Evolutionary conservation across 2,329 filamentous ascomycete species (phyloP).

Genomic region (Fusarium redolens): DNA sequence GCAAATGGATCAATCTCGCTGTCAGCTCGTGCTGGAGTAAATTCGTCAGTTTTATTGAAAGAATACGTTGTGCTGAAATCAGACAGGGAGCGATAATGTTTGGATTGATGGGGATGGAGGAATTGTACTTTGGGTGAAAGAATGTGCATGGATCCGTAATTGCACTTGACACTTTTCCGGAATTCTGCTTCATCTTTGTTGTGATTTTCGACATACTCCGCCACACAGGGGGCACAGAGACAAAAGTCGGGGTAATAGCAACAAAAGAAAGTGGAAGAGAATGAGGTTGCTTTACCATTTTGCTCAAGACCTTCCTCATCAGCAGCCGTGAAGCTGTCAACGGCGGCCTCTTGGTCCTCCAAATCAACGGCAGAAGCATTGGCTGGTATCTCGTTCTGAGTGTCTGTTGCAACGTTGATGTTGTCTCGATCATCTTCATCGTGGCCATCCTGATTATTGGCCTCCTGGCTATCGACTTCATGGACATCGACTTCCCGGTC

Average conservation of each 20-base stretch:
- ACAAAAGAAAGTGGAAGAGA: slow-evolving; percentile 10
- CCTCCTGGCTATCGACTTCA: not conserved
- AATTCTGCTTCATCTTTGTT: slow-evolving; percentile 31
- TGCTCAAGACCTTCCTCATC: slow-evolving; percentile 23
- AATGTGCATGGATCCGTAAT: not conserved
- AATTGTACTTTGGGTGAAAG: not conserved
- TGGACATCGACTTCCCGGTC: not conserved
- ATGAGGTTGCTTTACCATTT: slow-evolving; percentile 42
- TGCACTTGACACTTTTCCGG: slow-evolving; percentile 11
- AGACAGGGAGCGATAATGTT: slow-evolving; percentile 18
- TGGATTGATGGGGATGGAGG: not conserved
- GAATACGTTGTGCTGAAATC: slow-evolving; percentile 38
- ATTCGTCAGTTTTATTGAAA: slow-evolving; percentile 42
- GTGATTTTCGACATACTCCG: slow-evolving; percentile 31
- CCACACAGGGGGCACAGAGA: slow-evolving; percentile 28
- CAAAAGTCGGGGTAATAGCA: slow-evolving; percentile 39
- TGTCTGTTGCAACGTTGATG: slow-evolving; percentile 8
- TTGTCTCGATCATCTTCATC: not conserved
- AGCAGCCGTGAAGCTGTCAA: slow-evolving; percentile 12
- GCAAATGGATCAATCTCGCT: slow-evolving; percentile 43
- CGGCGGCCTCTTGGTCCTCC: slow-evolving; percentile 7
- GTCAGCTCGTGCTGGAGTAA: slow-evolving; percentile 37
- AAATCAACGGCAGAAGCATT: slow-evolving; percentile 6
- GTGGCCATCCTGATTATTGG: not conserved
- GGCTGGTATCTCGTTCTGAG: slow-evolving; percentile 21